These are phyloP conservation scores for Sordariomycetes sp. DNA, from an alignment of 2,329 filamentous ascomycete species.

Conservation along the genomic window DNA sequence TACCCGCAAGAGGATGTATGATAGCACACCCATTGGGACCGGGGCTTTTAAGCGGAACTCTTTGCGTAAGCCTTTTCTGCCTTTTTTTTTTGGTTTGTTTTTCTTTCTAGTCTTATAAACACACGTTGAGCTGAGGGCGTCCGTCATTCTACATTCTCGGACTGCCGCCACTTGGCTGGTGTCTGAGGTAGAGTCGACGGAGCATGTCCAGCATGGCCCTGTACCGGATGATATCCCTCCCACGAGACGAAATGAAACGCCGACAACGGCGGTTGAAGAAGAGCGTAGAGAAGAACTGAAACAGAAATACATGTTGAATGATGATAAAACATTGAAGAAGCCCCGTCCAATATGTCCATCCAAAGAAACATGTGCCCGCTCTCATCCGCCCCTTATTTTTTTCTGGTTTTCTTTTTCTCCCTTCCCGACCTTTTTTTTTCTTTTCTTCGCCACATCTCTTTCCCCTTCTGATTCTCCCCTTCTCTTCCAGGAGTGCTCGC, in stretches of 20 bases:
- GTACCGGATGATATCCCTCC: too few species aligned
- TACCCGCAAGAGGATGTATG: too few species aligned
- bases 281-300: too few species aligned
- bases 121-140: too few species aligned
- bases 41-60: background rate
- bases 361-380: too few species aligned
- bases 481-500: background rate
- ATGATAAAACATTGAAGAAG: too few species aligned
- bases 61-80: background rate
- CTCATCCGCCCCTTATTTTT: background rate
- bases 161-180: background rate
- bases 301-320: too few species aligned
- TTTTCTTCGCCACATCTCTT: background rate
- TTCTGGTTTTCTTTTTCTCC: background rate
- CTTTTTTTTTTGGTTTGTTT: background rate
- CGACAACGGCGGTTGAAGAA: too few species aligned
- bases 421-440: background rate
- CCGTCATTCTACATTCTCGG: background rate
- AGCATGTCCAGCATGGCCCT: too few species aligned
- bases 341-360: too few species aligned
- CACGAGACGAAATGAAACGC: too few species aligned
- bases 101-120: background rate
- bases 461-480: background rate
- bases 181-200: background rate
- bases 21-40: background rate